phyloP scores from a whole-genome alignment of 805 yeast genomes.

The Wickerhamiella brachini region DNA sequence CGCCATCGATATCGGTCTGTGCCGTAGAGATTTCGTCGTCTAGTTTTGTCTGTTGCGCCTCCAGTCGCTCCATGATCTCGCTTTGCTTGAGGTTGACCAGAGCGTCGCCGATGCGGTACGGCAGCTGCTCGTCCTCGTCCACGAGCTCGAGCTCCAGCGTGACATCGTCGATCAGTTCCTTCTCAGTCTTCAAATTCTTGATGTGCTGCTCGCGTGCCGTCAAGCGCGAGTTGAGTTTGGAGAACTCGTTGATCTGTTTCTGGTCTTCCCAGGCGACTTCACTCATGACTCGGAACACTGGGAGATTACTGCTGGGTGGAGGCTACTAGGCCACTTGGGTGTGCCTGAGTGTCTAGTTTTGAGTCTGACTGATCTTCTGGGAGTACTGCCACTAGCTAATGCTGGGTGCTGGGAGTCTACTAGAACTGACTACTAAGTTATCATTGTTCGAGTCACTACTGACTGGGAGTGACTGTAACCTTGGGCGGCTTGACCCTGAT shows the following conservation, averaged over 20 bases:
- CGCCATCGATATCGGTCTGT: slow-evolving; percentile 34
- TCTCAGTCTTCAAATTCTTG: slow-evolving; percentile 43
- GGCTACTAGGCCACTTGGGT: too few species aligned
- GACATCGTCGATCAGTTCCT: slow-evolving; percentile 80
- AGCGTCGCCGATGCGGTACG: slow-evolving; percentile 65
- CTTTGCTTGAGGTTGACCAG: slow-evolving; percentile 58
- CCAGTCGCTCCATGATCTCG: slow-evolving; percentile 56
- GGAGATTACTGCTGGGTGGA: too few species aligned
- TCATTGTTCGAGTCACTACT: too few species aligned
- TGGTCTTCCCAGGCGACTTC: slow-evolving; percentile 80
- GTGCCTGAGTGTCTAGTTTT: too few species aligned
- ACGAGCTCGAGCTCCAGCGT: slow-evolving; percentile 72
- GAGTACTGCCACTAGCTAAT: too few species aligned
- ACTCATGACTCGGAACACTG: too few species aligned
- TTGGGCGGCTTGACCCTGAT: neutral
- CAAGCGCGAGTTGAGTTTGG: slow-evolving; percentile 62
- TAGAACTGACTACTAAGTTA: too few species aligned
- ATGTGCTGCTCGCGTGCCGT: slow-evolving; percentile 42
- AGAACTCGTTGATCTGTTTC: slow-evolving; percentile 74
- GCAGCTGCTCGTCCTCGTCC: slow-evolving; percentile 38
- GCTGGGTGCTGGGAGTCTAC: too few species aligned
- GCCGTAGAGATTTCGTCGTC: slow-evolving; percentile 35
- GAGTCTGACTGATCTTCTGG: too few species aligned
- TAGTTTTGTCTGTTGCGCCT: slow-evolving; percentile 41
- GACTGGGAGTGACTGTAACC: neutral